phyloP scores from a whole-genome alignment of 768 basidiomycete species.

The Panellus pusillus region DNA sequence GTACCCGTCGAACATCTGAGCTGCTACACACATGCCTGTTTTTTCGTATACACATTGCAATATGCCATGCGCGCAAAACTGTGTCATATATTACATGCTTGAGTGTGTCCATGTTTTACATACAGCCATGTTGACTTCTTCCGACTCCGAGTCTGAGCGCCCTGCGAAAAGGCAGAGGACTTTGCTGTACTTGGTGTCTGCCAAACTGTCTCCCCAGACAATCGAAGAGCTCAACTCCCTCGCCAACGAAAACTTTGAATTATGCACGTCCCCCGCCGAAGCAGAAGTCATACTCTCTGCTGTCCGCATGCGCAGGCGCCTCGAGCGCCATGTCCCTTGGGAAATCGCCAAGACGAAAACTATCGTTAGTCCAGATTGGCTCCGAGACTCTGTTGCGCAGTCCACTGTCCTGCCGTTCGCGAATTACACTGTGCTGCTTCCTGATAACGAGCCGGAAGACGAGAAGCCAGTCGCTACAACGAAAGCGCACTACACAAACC shows the following conservation, averaged over 20 bases:
- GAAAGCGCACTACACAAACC: conserved; percentile 36
- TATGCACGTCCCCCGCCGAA: conserved; percentile 41
- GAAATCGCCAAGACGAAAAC: conserved; percentile 63
- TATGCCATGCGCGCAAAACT: conserved; percentile 41
- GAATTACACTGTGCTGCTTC: conserved; percentile 52
- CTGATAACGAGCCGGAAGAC: neutral
- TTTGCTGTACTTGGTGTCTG: too few relatives aligned
- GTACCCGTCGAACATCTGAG: conserved; percentile 84
- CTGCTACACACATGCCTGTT: conserved; percentile 34
- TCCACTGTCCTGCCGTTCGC: conserved; percentile 49
- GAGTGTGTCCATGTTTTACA: too few relatives aligned
- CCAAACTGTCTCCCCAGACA: too few relatives aligned
- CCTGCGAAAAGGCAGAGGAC: too few relatives aligned
- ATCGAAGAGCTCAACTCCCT: too few relatives aligned
- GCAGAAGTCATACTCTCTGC: conserved; percentile 70
- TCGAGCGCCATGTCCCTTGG: conserved; percentile 73
- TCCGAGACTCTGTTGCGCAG: conserved; percentile 53
- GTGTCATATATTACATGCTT: too few relatives aligned
- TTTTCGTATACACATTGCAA: conserved; percentile 40
- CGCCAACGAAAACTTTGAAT: conserved; percentile 14
- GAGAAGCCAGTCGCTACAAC: conserved; percentile 10
- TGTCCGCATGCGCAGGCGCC: conserved; percentile 62
- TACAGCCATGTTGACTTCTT: too few relatives aligned
- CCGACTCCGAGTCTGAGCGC: too few relatives aligned
- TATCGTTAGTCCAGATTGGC: conserved; percentile 73